These are phyloP conservation scores for Artemisia annua DNA, from an alignment of 129 eudicot genomes.

Conservation along the genomic window DNA sequence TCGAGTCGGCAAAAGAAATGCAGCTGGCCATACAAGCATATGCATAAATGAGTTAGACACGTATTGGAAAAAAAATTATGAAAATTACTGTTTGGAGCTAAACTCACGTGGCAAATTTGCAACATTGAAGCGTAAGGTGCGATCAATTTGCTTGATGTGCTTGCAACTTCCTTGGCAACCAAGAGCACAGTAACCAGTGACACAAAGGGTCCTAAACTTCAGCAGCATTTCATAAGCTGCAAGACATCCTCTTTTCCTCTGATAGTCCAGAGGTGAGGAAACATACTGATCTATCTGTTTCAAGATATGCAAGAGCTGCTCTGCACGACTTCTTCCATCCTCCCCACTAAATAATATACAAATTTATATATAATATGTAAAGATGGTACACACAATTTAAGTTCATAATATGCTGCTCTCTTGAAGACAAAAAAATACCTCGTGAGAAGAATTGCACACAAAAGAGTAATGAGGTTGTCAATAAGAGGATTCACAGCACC, in stretches of 20 bases:
- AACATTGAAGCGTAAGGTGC: slow-evolving; percentile 48
- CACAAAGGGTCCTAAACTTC: slow-evolving; percentile 76
- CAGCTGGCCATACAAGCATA: slow-evolving; percentile 50
- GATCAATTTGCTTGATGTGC: slow-evolving; percentile 71
- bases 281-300: slow-evolving; percentile 91
- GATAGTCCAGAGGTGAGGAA: slow-evolving; percentile 84
- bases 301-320: slow-evolving; percentile 82
- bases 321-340: slow-evolving; percentile 98
- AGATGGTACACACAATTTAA: neutral
- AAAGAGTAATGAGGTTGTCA: slow-evolving; percentile 80
- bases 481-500: slow-evolving; percentile 76
- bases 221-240: slow-evolving; percentile 91
- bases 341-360: slow-evolving; percentile 62
- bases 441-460: slow-evolving; percentile 90
- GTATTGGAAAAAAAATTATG: neutral
- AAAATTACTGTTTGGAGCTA: neutral
- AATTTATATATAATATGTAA: neutral
- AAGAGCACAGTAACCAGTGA: slow-evolving; percentile 84
- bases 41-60: slow-evolving; percentile 6
- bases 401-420: slow-evolving; percentile 4
- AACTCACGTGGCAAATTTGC: slow-evolving; percentile 70
- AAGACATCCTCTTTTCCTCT: slow-evolving; percentile 86
- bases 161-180: slow-evolving; percentile 89
- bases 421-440: slow-evolving; percentile 47
- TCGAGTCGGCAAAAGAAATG: slow-evolving; percentile 91